phyloP scores from a whole-genome alignment of 2,329 filamentous ascomycete species.

The Malbranchea cinnamomea region DNA sequence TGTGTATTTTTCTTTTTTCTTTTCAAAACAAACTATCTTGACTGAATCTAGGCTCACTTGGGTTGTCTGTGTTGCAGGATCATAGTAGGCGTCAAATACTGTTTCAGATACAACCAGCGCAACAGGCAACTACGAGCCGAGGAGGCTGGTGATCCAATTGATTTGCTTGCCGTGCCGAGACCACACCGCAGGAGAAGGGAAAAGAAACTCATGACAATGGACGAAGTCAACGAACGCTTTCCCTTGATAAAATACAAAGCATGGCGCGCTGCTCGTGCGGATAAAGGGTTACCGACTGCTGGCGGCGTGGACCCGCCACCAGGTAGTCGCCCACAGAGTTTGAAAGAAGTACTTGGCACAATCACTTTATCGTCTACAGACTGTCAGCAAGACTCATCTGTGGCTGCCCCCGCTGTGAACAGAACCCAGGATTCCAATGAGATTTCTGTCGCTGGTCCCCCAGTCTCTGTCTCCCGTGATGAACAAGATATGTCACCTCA shows the following conservation, averaged over 20 bases:
- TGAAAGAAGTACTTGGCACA: slow-evolving; percentile 47
- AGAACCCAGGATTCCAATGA: too few relatives aligned
- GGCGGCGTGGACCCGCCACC: slow-evolving; percentile 67
- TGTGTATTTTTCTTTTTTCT: slow-evolving; percentile 1
- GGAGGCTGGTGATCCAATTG: slow-evolving; percentile 78
- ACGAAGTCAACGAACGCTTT: slow-evolving; percentile 96
- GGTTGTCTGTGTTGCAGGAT: slow-evolving; percentile 49
- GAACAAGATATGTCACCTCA: too few relatives aligned
- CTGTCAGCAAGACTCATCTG: slow-evolving; percentile 16
- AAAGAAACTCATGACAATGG: slow-evolving; percentile 98
- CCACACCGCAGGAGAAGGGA: slow-evolving; percentile 77
- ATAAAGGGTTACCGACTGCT: slow-evolving; percentile 65
- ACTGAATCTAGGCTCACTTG: background rate
- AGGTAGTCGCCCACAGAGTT: slow-evolving; percentile 53
- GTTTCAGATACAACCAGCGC: slow-evolving; percentile 93
- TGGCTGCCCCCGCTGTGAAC: too few relatives aligned
- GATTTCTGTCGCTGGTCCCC: too few relatives aligned
- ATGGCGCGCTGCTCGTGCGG: slow-evolving; percentile 73
- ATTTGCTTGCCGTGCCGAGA: slow-evolving; percentile 68
- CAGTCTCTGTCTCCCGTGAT: too few relatives aligned
- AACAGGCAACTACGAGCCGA: slow-evolving; percentile 63
- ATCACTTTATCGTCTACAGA: slow-evolving; percentile 31
- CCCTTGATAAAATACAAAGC: slow-evolving; percentile 92
- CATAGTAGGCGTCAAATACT: slow-evolving; percentile 98
- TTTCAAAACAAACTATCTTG: background rate